phyloP scores from a whole-genome alignment of 2,329 filamentous ascomycete genomes.

The Bipolaris sorokiniana region DNA sequence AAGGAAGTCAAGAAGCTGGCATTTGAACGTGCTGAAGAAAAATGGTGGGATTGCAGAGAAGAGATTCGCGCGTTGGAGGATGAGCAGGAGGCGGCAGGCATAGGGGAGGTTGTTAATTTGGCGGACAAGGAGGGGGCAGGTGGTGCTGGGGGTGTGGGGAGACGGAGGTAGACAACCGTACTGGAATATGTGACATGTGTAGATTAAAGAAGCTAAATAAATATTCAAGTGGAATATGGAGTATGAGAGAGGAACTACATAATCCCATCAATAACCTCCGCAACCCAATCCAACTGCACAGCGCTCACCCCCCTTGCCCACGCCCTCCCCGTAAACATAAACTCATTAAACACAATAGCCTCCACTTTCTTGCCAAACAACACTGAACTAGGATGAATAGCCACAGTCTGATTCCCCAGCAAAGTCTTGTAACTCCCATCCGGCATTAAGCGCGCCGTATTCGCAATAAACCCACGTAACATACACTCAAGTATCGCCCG shows the following conservation, averaged over 20 bases:
- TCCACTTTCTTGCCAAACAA: constrained; percentile 64
- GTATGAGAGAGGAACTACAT: constrained; percentile 18
- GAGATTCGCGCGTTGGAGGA: constrained; percentile 91
- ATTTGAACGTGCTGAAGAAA: constrained; percentile 90
- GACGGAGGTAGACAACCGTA: constrained; percentile 35
- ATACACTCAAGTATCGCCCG: constrained; percentile 63
- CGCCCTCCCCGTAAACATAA: constrained; percentile 68
- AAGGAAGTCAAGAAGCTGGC: constrained; percentile 94
- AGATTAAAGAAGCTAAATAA: too few species aligned
- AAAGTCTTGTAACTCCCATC: constrained; percentile 68
- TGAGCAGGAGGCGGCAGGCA: constrained; percentile 93
- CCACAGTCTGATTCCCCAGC: constrained; percentile 65
- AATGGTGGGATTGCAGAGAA: constrained; percentile 98
- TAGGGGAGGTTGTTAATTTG: constrained; percentile 90
- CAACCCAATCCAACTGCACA: constrained; percentile 68
- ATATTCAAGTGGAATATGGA: too few species aligned
- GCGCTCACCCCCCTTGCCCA: constrained; percentile 68
- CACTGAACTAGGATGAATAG: constrained; percentile 67
- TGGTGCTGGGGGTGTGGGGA: constrained; percentile 44
- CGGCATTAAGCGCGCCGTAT: constrained; percentile 65
- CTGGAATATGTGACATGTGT: too few species aligned
- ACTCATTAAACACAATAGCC: constrained; percentile 69
- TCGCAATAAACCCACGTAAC: constrained; percentile 64
- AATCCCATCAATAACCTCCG: constrained; percentile 54
- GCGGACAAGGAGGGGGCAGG: constrained; percentile 66